Conservation (phyloP, 2,329 filamentous ascomycete species). For the Pleomassaria siparia region DNA sequence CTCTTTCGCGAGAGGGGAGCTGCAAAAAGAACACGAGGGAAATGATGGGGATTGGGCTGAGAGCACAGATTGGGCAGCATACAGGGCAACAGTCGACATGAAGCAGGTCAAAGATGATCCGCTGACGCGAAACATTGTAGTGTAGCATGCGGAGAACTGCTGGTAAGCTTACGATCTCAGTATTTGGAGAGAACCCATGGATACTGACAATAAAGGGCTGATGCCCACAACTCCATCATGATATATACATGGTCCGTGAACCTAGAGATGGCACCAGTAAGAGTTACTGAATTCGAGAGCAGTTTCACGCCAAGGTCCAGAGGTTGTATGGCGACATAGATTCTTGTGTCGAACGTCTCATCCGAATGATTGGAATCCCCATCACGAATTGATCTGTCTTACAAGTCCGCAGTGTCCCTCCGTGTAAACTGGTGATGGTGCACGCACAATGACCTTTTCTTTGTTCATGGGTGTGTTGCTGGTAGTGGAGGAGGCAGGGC, state of each 20-base stretch:
- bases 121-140: not conserved
- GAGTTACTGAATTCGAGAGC: slow-evolving; percentile 13
- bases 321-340: slow-evolving; percentile 9
- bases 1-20: slow-evolving; percentile 9
- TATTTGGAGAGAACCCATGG: not conserved
- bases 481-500: not conserved
- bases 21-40: not conserved
- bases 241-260: slow-evolving; percentile 18
- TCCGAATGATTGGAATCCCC: slow-evolving; percentile 8
- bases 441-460: not conserved
- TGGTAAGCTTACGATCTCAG: not conserved
- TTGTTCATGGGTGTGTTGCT: not conserved
- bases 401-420: slow-evolving; percentile 13
- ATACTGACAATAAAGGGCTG: not conserved
- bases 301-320: slow-evolving; percentile 9
- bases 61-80: not conserved
- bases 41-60: not conserved
- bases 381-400: slow-evolving; percentile 17
- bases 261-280: slow-evolving; percentile 17
- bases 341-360: slow-evolving; percentile 9
- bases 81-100: not conserved
- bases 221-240: slow-evolving; percentile 11
- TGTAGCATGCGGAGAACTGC: not conserved
- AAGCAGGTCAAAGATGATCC: not conserved
- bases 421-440: slow-evolving; percentile 15